Evolutionary conservation across 768 basidiomycete species (phyloP), one percentile per base, ranked within the genome.

Genomic region (Neoboletus brunneissimus): DNA sequence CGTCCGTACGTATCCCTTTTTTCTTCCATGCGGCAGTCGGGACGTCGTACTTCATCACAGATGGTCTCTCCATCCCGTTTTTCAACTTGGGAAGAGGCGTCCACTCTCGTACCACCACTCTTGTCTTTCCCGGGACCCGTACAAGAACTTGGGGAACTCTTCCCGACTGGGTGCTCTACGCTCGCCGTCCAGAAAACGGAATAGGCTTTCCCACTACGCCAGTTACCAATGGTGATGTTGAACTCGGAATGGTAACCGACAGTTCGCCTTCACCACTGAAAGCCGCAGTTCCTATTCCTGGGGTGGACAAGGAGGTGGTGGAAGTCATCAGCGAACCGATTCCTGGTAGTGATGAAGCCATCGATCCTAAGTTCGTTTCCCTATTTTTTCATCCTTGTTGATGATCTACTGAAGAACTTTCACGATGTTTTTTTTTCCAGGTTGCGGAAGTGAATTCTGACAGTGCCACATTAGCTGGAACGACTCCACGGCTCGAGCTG

Each of bases 51-150:
- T n/a, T 15, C 18, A 20, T 35, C 40, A 15, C 49, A 88, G 86
- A 88, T 65, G 86, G 86, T 22, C 72, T 88, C 15, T 87, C 86
- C 11, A 88, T 88, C 46, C 85, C 86, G 3, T 83, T 83, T 70
- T 86, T 88, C 71, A 81, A 76, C 40, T 64, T 82, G 20, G 79
- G 84, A 12, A 75, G 77, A 47, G 79, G 64, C 11, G 69, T 78
- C 23, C 73, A 76, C 46, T 77, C 79, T 13, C 77, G 76, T 12
- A 82, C 80, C 0, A 62, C 78, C 5, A 80, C 81, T 10, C 57
- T 84, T 13, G 73, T 79, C 9, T 64, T 65, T 13, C 80, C 81
- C 1, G 72, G 76, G 65, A 79, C 77, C 2, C 67, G 65, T 35
- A 73, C 72, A 11, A 64, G 68, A 35, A 66, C 70, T 16, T 72